phyloP scores from a whole-genome alignment of 2,329 filamentous ascomycete genomes.

The Grosmannia penicillata region DNA sequence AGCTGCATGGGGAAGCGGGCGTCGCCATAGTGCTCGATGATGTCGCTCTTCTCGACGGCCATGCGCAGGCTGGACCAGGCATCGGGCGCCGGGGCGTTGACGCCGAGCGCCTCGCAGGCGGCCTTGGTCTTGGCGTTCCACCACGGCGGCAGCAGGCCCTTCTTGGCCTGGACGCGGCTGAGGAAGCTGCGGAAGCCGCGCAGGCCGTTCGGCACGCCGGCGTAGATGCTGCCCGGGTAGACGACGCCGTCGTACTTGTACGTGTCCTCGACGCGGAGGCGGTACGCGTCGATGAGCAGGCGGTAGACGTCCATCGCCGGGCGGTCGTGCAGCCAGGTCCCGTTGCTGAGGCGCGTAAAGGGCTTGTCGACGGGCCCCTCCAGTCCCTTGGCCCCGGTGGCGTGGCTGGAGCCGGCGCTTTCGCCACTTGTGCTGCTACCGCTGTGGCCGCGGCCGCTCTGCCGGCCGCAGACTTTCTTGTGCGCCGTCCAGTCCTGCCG shows the following conservation, averaged over 20 bases:
- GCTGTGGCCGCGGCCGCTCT: background rate
- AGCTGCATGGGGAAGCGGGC: conserved; percentile 31
- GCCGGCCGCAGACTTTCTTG: conserved; percentile 25
- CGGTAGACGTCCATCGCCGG: conserved; percentile 27
- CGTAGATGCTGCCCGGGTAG: conserved; percentile 14
- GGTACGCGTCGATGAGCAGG: conserved; percentile 32
- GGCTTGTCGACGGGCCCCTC: conserved; percentile 17
- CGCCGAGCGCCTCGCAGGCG: conserved; percentile 22
- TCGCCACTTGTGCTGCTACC: background rate
- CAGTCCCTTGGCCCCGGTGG: conserved; percentile 18
- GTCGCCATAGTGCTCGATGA: conserved; percentile 28
- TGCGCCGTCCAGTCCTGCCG: conserved; percentile 34
- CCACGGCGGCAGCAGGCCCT: conserved; percentile 26
- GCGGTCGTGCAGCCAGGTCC: conserved; percentile 27
- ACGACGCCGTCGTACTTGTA: conserved; percentile 14
- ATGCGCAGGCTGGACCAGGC: conserved; percentile 18
- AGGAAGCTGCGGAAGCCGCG: conserved; percentile 24
- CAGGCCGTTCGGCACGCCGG: conserved; percentile 8
- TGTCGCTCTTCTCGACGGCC: conserved; percentile 18
- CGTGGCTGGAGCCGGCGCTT: too few relatives aligned
- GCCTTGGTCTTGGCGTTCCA: conserved; percentile 23
- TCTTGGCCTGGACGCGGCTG: conserved; percentile 11
- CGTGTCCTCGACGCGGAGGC: conserved; percentile 27
- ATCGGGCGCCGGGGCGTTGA: conserved; percentile 10
- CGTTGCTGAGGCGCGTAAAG: conserved; percentile 23